Percentiles rank a stretch among this genome's conserved stretches.
Evolutionary conservation across 1,139 yeast species (phyloP).

Genomic region (Pichia cactophila): DNA sequence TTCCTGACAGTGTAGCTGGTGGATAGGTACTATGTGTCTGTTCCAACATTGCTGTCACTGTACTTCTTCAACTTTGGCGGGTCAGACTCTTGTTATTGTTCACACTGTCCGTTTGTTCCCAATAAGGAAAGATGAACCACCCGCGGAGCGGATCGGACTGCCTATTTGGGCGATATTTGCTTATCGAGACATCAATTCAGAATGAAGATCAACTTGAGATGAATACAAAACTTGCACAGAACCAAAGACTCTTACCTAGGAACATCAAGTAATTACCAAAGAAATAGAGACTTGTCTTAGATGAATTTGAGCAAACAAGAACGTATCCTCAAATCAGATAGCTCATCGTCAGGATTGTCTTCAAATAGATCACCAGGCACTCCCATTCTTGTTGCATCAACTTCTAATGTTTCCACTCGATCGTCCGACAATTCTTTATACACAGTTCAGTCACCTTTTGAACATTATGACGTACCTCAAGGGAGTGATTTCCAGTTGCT

Average conservation of each 20-base stretch:
- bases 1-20: too few species aligned
- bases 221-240: background rate
- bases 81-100: too few species aligned
- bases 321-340: background rate
- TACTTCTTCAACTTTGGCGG: too few species aligned
- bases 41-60: too few species aligned
- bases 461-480: slow-evolving; percentile 7
- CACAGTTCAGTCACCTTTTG: slow-evolving; percentile 5
- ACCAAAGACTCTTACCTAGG: too few species aligned
- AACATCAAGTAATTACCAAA: too few species aligned
- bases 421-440: slow-evolving; percentile 3
- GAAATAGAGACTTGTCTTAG: background rate
- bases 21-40: too few species aligned
- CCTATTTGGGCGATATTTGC: background rate
- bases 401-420: background rate
- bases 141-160: background rate
- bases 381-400: background rate
- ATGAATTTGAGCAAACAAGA: background rate
- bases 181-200: background rate
- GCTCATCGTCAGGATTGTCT: background rate
- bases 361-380: background rate
- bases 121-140: background rate
- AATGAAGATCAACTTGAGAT: too few species aligned
- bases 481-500: slow-evolving; percentile 8
- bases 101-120: background rate